Conservation (phyloP, 441 rosid species). For the Isatis lusitanica region DNA sequence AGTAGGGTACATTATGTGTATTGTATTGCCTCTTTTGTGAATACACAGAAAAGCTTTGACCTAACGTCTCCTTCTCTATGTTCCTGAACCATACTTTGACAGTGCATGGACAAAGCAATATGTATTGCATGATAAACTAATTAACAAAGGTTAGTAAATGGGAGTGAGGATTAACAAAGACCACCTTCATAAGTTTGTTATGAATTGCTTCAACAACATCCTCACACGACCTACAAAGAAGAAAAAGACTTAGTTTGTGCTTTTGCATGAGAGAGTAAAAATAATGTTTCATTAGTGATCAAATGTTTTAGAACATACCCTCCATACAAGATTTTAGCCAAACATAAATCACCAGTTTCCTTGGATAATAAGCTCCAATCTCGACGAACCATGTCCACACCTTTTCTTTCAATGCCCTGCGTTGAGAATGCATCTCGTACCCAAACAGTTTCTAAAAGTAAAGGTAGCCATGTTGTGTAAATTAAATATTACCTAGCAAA, state of each 20-base stretch:
- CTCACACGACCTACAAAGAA: conserved; percentile 76
- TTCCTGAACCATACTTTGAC: too few relatives aligned
- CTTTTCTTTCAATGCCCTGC: too few relatives aligned
- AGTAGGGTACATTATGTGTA: too few relatives aligned
- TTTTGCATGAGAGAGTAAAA: conserved; percentile 4
- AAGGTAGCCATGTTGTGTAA: conserved; percentile 10
- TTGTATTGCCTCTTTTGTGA: too few relatives aligned
- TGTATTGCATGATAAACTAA: neutral
- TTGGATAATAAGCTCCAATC: conserved; percentile 98
- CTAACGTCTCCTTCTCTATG: too few relatives aligned
- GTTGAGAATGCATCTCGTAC: conserved; percentile 40
- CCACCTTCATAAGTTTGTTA: conserved; percentile 80
- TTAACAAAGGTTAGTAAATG: neutral
- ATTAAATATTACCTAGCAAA: conserved; percentile 57
- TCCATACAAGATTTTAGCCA: conserved; percentile 83
- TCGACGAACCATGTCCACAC: conserved; percentile 98
- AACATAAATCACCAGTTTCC: conserved; percentile 88
- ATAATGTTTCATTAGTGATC: neutral
- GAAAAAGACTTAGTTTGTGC: conserved; percentile 10
- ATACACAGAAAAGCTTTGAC: too few relatives aligned
- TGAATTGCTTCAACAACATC: conserved; percentile 93
- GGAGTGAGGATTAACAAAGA: neutral
- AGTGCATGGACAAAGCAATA: conserved; percentile 36
- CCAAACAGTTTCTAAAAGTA: conserved; percentile 24
- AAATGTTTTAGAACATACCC: conserved; percentile 52